Evolutionary conservation across 257 asterid genomes (phyloP).

Genomic region (Phtheirospermum japonicum): DNA sequence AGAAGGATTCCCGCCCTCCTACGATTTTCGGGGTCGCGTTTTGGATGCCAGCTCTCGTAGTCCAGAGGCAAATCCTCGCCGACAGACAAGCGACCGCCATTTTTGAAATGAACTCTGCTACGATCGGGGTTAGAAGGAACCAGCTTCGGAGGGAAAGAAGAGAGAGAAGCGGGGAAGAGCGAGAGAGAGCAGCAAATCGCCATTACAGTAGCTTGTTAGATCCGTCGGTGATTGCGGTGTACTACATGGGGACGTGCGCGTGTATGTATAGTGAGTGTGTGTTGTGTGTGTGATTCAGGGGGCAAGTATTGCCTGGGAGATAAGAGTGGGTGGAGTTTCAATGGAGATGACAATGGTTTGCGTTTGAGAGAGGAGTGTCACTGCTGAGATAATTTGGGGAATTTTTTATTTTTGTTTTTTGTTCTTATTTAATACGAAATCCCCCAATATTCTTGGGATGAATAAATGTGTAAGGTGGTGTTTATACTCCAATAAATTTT

Average conservation of each 20-base stretch:
- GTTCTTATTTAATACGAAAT: too few species aligned
- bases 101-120: conserved; percentile 29
- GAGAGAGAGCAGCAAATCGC: conserved; percentile 33
- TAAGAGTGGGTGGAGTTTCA: too few species aligned
- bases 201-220: conserved; percentile 26
- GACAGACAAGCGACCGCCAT: conserved; percentile 34
- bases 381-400: too few species aligned
- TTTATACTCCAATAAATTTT: too few species aligned
- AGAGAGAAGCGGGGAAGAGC: conserved; percentile 32
- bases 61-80: conserved; percentile 82
- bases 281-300: too few species aligned
- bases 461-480: too few species aligned
- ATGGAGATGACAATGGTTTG: too few species aligned
- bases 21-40: conserved; percentile 40
- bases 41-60: conserved; percentile 67
- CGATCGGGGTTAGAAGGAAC: conserved; percentile 11
- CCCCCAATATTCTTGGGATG: too few species aligned
- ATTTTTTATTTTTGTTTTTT: too few species aligned
- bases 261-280: neutral
- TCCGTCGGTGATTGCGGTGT: conserved; percentile 1
- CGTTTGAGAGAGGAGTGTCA: too few species aligned
- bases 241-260: neutral
- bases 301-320: too few species aligned
- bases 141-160: conserved; percentile 26
- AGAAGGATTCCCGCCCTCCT: conserved; percentile 91